Percentiles rank a stretch among this genome's conserved stretches.
Conservation (phyloP, 2,329 filamentous ascomycete species). For the Sporothrix brasiliensis region DNA sequence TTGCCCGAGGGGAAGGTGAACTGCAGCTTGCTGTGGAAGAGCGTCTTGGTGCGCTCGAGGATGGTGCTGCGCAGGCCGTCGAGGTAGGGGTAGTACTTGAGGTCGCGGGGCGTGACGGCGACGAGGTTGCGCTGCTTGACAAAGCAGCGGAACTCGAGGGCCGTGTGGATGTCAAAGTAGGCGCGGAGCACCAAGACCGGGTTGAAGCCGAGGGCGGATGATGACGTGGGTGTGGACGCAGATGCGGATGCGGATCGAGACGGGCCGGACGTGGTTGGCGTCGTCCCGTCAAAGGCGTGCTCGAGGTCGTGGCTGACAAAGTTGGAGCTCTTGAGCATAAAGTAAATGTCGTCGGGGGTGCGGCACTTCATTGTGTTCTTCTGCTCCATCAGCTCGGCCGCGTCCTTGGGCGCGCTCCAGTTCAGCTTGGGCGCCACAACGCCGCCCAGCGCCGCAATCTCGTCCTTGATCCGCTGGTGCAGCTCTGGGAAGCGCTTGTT, state of each 20-base stretch:
- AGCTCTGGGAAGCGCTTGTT: slow-evolving; percentile 68
- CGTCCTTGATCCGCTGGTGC: slow-evolving; percentile 74
- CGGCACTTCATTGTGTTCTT: slow-evolving; percentile 90
- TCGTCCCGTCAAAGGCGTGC: slow-evolving; percentile 76
- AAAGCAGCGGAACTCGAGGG: slow-evolving; percentile 93
- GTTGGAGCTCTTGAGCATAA: slow-evolving; percentile 90
- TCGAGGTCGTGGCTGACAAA: slow-evolving; percentile 94
- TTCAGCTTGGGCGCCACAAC: slow-evolving; percentile 91
- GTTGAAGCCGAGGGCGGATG: slow-evolving; percentile 55
- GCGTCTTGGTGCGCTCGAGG: slow-evolving; percentile 68
- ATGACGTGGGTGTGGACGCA: slow-evolving; percentile 40
- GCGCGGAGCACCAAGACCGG: slow-evolving; percentile 86
- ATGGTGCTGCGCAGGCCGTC: slow-evolving; percentile 64
- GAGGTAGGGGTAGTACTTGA: slow-evolving; percentile 88
- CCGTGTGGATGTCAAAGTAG: slow-evolving; percentile 84
- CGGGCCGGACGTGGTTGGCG: slow-evolving; percentile 1
- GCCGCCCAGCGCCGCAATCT: slow-evolving; percentile 80
- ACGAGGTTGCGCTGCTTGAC: slow-evolving; percentile 80
- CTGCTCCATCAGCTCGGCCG: slow-evolving; percentile 83
- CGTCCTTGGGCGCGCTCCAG: slow-evolving; percentile 96
- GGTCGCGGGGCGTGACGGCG: slow-evolving; percentile 83
- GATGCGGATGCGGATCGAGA: slow-evolving; percentile 37
- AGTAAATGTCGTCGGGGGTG: slow-evolving; percentile 85
- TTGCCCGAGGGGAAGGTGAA: slow-evolving; percentile 79
- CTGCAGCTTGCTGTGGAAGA: slow-evolving; percentile 74